Evolutionary conservation across 2,329 filamentous ascomycete species (phyloP).

Genomic region (Ustilaginoidea virens): DNA sequence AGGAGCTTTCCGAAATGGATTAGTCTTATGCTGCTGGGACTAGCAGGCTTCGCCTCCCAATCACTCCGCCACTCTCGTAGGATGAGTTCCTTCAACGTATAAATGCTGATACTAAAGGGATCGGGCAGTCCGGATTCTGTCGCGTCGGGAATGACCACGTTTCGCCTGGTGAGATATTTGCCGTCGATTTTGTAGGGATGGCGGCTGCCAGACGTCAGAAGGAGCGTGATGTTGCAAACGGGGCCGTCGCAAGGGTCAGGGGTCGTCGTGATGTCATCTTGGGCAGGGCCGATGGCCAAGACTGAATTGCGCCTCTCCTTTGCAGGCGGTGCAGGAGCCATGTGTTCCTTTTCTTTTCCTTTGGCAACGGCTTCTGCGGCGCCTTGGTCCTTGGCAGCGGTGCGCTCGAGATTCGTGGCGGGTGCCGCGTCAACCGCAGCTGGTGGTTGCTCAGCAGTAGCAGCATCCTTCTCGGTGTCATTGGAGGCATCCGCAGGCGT

Average conservation of each 20-base stretch:
- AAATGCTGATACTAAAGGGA: constrained; percentile 80
- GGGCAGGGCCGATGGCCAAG: constrained; percentile 27
- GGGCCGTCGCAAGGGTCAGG: constrained; percentile 17
- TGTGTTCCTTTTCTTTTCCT: constrained; percentile 18
- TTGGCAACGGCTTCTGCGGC: constrained; percentile 10
- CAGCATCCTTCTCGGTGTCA: constrained; percentile 7
- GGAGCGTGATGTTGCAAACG: constrained; percentile 61
- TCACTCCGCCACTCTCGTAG: constrained; percentile 84
- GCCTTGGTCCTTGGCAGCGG: constrained; percentile 10
- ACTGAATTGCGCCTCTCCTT: constrained; percentile 19
- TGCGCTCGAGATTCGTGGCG: constrained; percentile 5
- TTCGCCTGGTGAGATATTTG: constrained; percentile 68
- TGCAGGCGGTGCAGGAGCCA: constrained; percentile 11
- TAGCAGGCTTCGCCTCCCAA: constrained; percentile 77
- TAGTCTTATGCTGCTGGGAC: constrained; percentile 75
- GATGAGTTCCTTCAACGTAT: constrained; percentile 88
- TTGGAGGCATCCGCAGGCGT: constrained; percentile 8
- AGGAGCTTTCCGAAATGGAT: constrained; percentile 86
- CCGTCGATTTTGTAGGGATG: constrained; percentile 86
- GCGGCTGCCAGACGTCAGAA: constrained; percentile 65
- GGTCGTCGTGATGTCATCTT: constrained; percentile 24
- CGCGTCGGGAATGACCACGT: constrained; percentile 57
- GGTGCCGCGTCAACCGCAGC: constrained; percentile 4
- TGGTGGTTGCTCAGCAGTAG: constrained; percentile 7
- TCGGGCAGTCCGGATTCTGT: constrained; percentile 47